phyloP scores from a whole-genome alignment of 306 rosid species.

The Vachellia pachyceras region DNA sequence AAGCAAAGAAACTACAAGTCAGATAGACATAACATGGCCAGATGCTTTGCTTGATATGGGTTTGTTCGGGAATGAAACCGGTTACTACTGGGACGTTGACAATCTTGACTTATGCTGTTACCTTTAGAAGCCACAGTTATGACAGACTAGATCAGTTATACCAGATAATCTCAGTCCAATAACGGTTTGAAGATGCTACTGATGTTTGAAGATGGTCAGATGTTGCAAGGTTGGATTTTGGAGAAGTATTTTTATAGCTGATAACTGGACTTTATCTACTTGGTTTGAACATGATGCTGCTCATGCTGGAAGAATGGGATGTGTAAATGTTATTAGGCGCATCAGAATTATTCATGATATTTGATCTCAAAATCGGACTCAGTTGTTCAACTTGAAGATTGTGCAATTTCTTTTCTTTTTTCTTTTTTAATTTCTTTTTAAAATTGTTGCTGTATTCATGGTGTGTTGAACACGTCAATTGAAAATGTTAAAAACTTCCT shows the following conservation, averaged over 20 bases:
- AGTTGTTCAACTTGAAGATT: too few species aligned
- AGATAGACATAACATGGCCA: conserved; percentile 43
- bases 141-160: not conserved
- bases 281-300: not conserved
- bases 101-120: conserved; percentile 24
- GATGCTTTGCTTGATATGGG: conserved; percentile 54
- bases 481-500: too few species aligned
- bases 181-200: conserved; percentile 1
- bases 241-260: not conserved
- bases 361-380: too few species aligned
- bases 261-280: not conserved
- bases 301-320: not conserved
- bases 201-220: not conserved
- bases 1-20: not conserved
- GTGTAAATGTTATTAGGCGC: not conserved
- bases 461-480: too few species aligned
- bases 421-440: too few species aligned
- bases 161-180: not conserved
- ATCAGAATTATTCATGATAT: not conserved
- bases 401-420: too few species aligned
- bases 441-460: too few species aligned
- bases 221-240: not conserved
- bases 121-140: not conserved
- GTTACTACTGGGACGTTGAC: conserved; percentile 40
- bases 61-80: conserved; percentile 44